phyloP scores from a whole-genome alignment of 257 asterid species.

The Parsonsia alboflavescens region DNA sequence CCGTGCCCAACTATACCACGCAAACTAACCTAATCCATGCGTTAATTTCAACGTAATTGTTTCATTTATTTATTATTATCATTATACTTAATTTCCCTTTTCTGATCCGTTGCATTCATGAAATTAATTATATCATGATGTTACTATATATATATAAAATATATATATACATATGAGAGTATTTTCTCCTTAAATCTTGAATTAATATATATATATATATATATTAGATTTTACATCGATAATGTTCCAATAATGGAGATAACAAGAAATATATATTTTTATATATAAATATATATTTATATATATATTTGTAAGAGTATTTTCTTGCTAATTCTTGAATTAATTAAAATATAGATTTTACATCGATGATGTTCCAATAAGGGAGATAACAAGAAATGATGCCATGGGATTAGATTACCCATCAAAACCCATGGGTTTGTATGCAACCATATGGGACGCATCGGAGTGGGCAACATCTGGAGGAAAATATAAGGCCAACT shows the following conservation, averaged over 20 bases:
- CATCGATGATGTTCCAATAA: conserved; percentile 71
- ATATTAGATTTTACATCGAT: too few relatives aligned
- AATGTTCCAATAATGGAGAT: too few relatives aligned
- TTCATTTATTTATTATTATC: not conserved
- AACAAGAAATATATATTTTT: too few relatives aligned
- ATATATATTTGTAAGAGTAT: too few relatives aligned
- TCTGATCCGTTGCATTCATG: not conserved
- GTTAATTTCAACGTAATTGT: too few relatives aligned
- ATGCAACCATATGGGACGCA: conserved; percentile 96
- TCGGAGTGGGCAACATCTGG: conserved; percentile 98
- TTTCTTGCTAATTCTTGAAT: too few relatives aligned
- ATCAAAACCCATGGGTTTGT: conserved; percentile 81
- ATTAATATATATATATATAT: too few relatives aligned
- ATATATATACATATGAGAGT: too few relatives aligned
- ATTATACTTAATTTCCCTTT: not conserved
- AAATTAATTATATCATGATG: too few relatives aligned
- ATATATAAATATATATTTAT: too few relatives aligned
- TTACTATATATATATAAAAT: too few relatives aligned
- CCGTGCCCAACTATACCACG: conserved; percentile 8
- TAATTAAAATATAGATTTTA: conserved; percentile 47
- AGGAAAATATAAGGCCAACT: conserved; percentile 66
- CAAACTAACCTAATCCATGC: conserved; percentile 9
- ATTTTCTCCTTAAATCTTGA: too few relatives aligned
- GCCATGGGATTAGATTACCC: conserved; percentile 90
- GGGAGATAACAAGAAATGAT: conserved; percentile 54